Base-by-base conservation (phyloP, 768 basidiomycete genomes). In the Zangia roseola region DNA sequence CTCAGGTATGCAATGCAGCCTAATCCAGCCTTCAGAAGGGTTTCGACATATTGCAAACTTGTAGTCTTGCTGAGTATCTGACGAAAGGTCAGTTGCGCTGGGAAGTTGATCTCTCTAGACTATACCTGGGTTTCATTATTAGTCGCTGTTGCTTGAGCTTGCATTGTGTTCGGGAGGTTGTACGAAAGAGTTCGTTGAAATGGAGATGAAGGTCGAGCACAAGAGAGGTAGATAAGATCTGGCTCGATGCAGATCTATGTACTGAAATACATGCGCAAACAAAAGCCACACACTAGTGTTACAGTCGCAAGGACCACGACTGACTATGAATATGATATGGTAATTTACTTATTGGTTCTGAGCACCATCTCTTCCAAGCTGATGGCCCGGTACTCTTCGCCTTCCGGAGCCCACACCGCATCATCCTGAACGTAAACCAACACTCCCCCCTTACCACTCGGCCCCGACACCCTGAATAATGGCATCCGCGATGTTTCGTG, bases 381-480 rank as follows among this genome's bases (percentile, higher is more conserved):
- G 23, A 97, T 84, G 4, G 94, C 94, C 50, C 79, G 74, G 65
- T 83, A 90, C 13, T 80, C 76, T 16, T 83, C 83, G 26, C 71
- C 72, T 20, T 83, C 80, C 9, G 82, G 76, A 3, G 88, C 86
- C 88, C 94, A 98, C 13, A 97, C 91, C 1, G 94, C 94, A 70
- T 97, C 94, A 59, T 97, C 94, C 55, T 83, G 73, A 36, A 98
- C 80, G 70, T 95, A 99, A 20, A 97, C 85, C 57, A 92, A 72
- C 36, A 97, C 62, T 0, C 95, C 95, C 9, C 91, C 88, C 59
- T 84, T 86, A 10, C 92, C 94, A 65, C 91, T 91, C 13, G 81
- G 81, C 19, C 77, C 83, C 47, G 91, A 89, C 12, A 97, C 84
- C 42, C 86, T 81, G 75, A 85, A 97, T 42, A 98, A 67, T 7